phyloP scores from a whole-genome alignment of 805 yeast species.

The Spathaspora sp. region DNA sequence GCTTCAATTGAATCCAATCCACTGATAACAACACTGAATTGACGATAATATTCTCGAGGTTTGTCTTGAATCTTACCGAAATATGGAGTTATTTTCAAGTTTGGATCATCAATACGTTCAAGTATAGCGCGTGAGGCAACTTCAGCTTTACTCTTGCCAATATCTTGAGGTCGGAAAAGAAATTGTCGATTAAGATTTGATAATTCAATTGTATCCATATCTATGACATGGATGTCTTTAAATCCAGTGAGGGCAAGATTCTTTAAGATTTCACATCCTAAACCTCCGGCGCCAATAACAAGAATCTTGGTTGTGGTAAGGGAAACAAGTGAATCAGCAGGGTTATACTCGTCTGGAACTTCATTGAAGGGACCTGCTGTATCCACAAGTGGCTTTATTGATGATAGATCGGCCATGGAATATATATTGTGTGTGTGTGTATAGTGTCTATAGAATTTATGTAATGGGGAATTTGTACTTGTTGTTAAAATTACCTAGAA shows the following conservation, averaged over 20 bases:
- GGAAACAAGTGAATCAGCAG: slow-evolving; percentile 17
- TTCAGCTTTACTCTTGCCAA: slow-evolving; percentile 64
- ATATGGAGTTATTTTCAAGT: slow-evolving; percentile 51
- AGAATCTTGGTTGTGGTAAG: slow-evolving; percentile 22
- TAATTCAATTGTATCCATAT: slow-evolving; percentile 81
- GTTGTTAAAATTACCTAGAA: no score
- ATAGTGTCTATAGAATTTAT: neutral
- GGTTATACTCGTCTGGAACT: slow-evolving; percentile 29
- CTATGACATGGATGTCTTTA: slow-evolving; percentile 60
- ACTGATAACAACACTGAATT: slow-evolving; percentile 72
- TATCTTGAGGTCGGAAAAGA: slow-evolving; percentile 55
- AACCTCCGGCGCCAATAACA: slow-evolving; percentile 78
- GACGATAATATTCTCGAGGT: slow-evolving; percentile 56
- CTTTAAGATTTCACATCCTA: slow-evolving; percentile 79
- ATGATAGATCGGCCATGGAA: slow-evolving; percentile 19
- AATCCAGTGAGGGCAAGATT: slow-evolving; percentile 71
- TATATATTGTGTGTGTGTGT: neutral
- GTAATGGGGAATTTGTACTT: no score
- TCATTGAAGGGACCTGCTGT: slow-evolving; percentile 39
- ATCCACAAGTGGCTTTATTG: slow-evolving; percentile 14
- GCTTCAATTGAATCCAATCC: slow-evolving; percentile 91
- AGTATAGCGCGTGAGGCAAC: slow-evolving; percentile 60
- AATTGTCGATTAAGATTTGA: slow-evolving; percentile 76
- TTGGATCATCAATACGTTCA: slow-evolving; percentile 36
- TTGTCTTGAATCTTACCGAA: slow-evolving; percentile 60